Evolutionary conservation across 352 stramenopile genomes (phyloP).

Genomic region (Pythium phragmiticola): DNA sequence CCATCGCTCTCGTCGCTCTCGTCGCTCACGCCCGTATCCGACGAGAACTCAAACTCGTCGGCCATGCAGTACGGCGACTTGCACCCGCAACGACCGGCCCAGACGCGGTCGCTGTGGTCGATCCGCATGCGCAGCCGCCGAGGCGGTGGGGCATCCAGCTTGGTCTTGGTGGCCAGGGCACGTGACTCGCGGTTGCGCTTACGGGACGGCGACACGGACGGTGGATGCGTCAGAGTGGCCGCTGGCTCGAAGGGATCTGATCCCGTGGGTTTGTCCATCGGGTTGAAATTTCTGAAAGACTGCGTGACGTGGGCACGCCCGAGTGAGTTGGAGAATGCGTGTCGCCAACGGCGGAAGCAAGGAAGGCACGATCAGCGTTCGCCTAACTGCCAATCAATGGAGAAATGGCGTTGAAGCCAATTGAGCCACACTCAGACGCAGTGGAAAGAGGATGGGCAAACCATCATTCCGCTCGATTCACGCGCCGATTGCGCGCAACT

Average conservation of each 20-base stretch:
- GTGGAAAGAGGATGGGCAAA: neutral
- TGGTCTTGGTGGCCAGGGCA: neutral
- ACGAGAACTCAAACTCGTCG: constrained; percentile 24
- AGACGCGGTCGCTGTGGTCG: constrained; percentile 20
- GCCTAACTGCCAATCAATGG: neutral
- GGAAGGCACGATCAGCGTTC: too few relatives aligned
- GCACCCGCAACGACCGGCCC: constrained; percentile 25
- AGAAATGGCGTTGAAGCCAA: constrained; percentile 3
- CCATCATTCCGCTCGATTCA: neutral
- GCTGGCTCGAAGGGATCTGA: neutral
- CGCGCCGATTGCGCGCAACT: neutral
- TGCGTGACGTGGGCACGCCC: too few relatives aligned
- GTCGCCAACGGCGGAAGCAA: neutral
- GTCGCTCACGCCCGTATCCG: constrained; percentile 13
- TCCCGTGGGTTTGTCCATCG: neutral
- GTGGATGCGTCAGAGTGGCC: neutral
- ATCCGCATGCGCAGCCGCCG: constrained; percentile 18
- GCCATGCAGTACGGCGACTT: constrained; percentile 21
- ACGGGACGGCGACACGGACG: constrained; percentile 12
- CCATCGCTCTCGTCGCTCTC: constrained; percentile 11
- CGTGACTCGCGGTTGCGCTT: constrained; percentile 7
- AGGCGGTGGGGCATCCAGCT: neutral
- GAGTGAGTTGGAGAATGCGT: constrained; percentile 4
- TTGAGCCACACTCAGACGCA: neutral
- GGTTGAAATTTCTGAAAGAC: neutral